Base-by-base conservation (phyloP, 345 rosid genomes). In the Sonneratia alba region DNA sequence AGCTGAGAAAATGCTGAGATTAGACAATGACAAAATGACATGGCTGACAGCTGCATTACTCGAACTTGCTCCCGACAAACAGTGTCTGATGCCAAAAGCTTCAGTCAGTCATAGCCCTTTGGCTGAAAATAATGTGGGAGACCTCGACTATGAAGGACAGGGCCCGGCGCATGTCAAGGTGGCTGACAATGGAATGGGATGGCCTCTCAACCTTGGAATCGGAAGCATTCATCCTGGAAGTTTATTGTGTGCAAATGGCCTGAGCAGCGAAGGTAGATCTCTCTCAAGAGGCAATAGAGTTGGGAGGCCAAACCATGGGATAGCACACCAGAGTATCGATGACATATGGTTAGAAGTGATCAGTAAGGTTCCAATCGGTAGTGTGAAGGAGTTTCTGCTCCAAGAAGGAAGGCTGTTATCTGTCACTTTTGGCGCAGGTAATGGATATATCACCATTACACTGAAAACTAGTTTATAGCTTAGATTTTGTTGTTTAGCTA, bases 21-120 rank as follows among this genome's bases (percentile, higher is more conserved):
- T 88, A 80, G 88, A 97, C 10, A 92, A 81, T 73, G 99, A 96
- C 82, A 96, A 91, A 80, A 67, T 84, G 79, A 96, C 97, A 7
- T 96, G 98, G 99, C 85, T 96, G 65, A 92, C 97, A 7, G 99
- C 98, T 68, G 93, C 99, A 71, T 75, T 96, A 82, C 95, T 96
- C 70, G 98, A 92, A 68, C 96, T 96, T 74, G 98, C 98, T 80
- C 99, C 98, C 49, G 98, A 96, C 81, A 94, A 88, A 72, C 98
- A 87, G 70, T 89, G 90, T 74, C 70, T 87, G 77, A 74, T 87
- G 34, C 90, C 89, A 49, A 79, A 74, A 75, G 85, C 99, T 18
- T 42, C 45, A 42, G 80, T 87, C 36, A 91, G 85, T 71, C 75
- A 87, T 61, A 88, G 88, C 76, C 87, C 91, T 40, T 70, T 76